phyloP scores from a whole-genome alignment of 2,329 filamentous ascomycete genomes.

The Penicillium concentricum region DNA sequence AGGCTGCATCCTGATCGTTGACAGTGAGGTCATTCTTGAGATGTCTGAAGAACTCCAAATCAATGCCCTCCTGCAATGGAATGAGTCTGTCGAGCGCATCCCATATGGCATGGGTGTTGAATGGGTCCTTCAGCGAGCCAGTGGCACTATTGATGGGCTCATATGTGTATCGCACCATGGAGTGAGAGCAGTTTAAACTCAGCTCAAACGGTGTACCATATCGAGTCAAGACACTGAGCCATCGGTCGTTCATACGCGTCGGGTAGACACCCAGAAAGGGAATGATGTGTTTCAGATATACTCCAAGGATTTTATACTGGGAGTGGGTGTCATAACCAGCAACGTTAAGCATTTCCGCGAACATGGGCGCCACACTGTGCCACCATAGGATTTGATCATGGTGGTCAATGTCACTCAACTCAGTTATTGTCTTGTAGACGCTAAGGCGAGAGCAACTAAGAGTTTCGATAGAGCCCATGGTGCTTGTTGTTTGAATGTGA shows the following conservation, averaged over 20 bases:
- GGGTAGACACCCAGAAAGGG: conserved; percentile 10
- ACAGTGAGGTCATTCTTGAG: conserved; percentile 10
- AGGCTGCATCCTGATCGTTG: conserved; percentile 2
- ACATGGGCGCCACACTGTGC: conserved; percentile 12
- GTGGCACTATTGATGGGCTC: conserved; percentile 15
- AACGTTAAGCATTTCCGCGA: conserved; percentile 2
- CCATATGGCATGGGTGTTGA: conserved; percentile 12
- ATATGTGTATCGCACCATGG: conserved; percentile 11
- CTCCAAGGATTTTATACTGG: conserved; percentile 7
- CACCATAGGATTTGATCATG: conserved; percentile 14
- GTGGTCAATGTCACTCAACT: no score
- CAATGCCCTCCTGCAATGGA: not conserved
- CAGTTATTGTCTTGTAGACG: no score
- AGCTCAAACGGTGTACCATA: conserved; percentile 17
- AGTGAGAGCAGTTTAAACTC: conserved; percentile 16
- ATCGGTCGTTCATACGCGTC: not conserved
- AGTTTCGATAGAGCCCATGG: no score
- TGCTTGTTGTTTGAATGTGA: no score
- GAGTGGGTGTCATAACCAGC: conserved; percentile 8
- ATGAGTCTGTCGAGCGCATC: conserved; percentile 3
- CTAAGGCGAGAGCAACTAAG: no score
- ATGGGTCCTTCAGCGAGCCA: conserved; percentile 11
- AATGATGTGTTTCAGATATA: conserved; percentile 6
- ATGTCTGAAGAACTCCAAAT: conserved; percentile 9
- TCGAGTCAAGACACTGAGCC: conserved; percentile 13